Base-by-base conservation (phyloP, 2,329 filamentous ascomycete species). In the Hypocreales sp. region DNA sequence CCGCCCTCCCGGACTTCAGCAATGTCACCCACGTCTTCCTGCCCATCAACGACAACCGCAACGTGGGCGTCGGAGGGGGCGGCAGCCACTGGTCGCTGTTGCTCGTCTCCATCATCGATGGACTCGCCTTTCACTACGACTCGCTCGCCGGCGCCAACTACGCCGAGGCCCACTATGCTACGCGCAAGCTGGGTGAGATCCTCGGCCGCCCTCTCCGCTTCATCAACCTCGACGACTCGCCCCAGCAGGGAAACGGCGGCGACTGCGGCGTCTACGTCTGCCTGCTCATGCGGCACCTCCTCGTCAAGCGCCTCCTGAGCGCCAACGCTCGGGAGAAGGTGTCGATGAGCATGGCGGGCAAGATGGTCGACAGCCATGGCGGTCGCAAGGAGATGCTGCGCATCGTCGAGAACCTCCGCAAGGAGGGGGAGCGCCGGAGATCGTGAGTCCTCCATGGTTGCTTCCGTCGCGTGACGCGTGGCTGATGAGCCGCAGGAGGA, bases 241-340 rank as follows among this genome's bases (percentile, higher is more conserved):
- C 90, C 0, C 79, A 92, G 43, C 90, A 98, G 51, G 78, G 86
- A 40, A 95, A 95, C 40, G 74, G 79, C 15, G 87, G 72, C 46
- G 90, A 98, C 53, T 98, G 90, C 41, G 90, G 90, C 12, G 82
- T 98, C 1, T 95, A 86, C 50, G 90, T 98, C 4, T 95, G 90
- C 51, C 69, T 95, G 38, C 67, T 87, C 35, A 98, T 98, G 86
- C 74, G 84, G 26, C 80, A 94, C 54, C 58, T 98, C n/a, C 65
- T 98, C 12, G 62, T 94, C 27, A 86, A 84, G 53, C 65, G 81
- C 31, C 61, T 98, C 15, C 58, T 98, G 31, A 71, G 67, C 38
- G 83, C 81, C 7, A 79, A 83, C 45, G 75, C 79, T 3, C 70
- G 72, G 35, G 74, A 87, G 50, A 93, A 92, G 56, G 79, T 95